These are phyloP conservation scores for Aureobasidium leucospermi DNA, from an alignment of 2,329 filamentous ascomycete species.

Conservation along the genomic window DNA sequence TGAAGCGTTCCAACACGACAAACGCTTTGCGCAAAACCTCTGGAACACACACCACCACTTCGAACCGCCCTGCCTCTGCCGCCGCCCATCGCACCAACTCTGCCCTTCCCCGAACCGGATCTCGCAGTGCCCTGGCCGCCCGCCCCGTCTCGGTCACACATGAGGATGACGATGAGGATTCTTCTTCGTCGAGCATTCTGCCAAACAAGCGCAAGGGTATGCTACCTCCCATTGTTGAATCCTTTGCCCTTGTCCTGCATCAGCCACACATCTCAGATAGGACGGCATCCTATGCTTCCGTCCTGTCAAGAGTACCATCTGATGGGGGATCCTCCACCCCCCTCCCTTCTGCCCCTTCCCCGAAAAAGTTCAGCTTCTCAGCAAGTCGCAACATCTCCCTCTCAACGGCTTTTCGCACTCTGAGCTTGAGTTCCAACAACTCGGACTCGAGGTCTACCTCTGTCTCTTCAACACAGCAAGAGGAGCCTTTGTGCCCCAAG, in stretches of 20 bases:
- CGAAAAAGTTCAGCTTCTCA: neutral
- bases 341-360: neutral
- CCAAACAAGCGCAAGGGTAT: constrained; percentile 47
- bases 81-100: constrained; percentile 13
- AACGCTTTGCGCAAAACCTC: constrained; percentile 20
- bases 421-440: constrained; percentile 16
- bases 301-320: constrained; percentile 25
- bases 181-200: constrained; percentile 26
- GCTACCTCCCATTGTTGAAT: constrained; percentile 28
- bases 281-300: constrained; percentile 21
- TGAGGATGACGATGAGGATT: constrained; percentile 16
- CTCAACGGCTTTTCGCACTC: constrained; percentile 15
- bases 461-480: constrained; percentile 14
- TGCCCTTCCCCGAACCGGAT: constrained; percentile 19
- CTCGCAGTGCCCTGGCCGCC: constrained; percentile 4
- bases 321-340: constrained; percentile 19
- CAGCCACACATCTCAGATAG: constrained; percentile 19
- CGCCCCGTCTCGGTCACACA: neutral
- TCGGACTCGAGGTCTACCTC: neutral
- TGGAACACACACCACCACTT: constrained; percentile 1
- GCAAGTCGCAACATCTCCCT: constrained; percentile 15
- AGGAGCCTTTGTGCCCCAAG: constrained; percentile 13
- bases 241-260: constrained; percentile 16
- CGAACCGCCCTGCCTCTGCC: constrained; percentile 15
- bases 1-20: constrained; percentile 9